Base-by-base conservation (phyloP, 805 yeast species). In the Barnettozyma salicaria region DNA sequence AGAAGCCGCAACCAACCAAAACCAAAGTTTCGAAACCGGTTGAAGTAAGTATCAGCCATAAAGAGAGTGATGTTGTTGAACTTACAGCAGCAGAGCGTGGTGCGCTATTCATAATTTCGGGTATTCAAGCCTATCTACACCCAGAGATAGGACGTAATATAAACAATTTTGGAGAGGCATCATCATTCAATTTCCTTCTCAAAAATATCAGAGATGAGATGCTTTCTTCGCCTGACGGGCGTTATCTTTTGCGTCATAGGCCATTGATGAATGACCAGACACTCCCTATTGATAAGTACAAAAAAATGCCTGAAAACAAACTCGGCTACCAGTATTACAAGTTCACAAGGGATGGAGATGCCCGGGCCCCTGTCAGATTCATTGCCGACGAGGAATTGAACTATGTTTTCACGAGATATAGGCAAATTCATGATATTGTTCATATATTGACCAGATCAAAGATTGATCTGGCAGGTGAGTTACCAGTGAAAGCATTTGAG, bases 361-460 rank as follows among this genome's bases (percentile, higher is more conserved):
- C 96, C 0, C 70, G 98, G 49, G 88, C 81, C 3, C 81, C 87
- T 1, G 97, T 92, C 8, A 76, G 76, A 42, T 92, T 76, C 60
- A 86, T 92, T 29, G 89, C 85, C 45, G 88, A 92, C 55, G 89
- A 85, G 30, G 94, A 87, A 52, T 73, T 86, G 47, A 96, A 96
- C 1, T 92, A 81, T 55, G 81, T 90, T n/a, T 87, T 79, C 67
- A 94, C 87, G 58, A 67, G 98, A 50, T 92, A 90, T 57, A 74
- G 98, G 36, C 97, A 92, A 57, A 89, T 96, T 55, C 98, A 92
- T 54, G 98, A 92, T 55, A 92, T 92, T 53, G 90, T 88, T 56
- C 98, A 92, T 56, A 85, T 97, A 1, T 69, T 92, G 20, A 82
- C 94, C 0, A 90, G 94, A 12, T 68, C 86, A 34, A 97, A 97